phyloP scores from a whole-genome alignment of 2,329 filamentous ascomycete genomes.

The Epichloe hybrida region DNA sequence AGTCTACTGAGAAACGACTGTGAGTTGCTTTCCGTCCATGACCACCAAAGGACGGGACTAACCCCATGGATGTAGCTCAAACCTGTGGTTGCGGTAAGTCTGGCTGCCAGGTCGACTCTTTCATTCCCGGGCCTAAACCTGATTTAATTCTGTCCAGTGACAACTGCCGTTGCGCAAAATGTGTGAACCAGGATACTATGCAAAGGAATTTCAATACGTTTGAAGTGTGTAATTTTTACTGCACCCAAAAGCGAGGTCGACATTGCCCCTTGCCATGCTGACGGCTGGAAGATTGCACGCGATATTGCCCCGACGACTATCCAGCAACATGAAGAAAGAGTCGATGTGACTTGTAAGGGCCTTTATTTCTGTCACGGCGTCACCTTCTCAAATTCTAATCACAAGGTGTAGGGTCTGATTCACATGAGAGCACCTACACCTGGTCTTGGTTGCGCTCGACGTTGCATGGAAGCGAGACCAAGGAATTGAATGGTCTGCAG shows the following conservation, averaged over 20 bases:
- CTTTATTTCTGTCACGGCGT: no score
- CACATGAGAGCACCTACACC: constrained; percentile 54
- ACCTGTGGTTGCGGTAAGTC: constrained; percentile 13
- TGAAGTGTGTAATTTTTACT: constrained; percentile 13
- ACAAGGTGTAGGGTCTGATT: constrained; percentile 46
- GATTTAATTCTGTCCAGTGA: constrained; percentile 17
- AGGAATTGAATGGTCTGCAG: constrained; percentile 11
- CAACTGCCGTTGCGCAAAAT: constrained; percentile 28
- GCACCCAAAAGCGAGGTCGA: not conserved
- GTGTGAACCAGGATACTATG: constrained; percentile 28
- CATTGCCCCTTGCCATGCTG: not conserved
- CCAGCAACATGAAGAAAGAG: constrained; percentile 14
- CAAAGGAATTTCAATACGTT: constrained; percentile 30
- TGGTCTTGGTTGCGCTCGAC: constrained; percentile 34
- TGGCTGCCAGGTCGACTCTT: not conserved
- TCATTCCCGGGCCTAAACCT: not conserved
- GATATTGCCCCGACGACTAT: constrained; percentile 17
- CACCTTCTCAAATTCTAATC: not conserved
- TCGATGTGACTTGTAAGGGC: constrained; percentile 22
- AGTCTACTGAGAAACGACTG: constrained; percentile 2
- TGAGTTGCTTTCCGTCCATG: not conserved
- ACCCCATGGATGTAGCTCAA: constrained; percentile 5
- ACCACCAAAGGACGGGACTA: not conserved
- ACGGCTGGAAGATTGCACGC: constrained; percentile 16
- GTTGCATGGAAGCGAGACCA: constrained; percentile 20